phyloP scores from a whole-genome alignment of 1,284 basidiomycete species.

The Stygiomarasmius scandens region DNA sequence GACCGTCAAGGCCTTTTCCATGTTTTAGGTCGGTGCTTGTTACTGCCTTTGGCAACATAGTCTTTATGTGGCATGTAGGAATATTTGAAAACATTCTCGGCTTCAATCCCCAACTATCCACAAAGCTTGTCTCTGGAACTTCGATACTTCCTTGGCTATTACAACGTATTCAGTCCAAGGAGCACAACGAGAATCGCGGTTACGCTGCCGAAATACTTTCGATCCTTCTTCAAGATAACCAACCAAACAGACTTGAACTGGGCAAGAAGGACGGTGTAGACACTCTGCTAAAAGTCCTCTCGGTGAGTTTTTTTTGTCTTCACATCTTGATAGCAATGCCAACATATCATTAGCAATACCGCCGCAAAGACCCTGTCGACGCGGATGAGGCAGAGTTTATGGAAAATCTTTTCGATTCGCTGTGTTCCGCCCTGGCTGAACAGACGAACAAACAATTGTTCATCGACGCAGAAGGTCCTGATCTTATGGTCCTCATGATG shows the following conservation, averaged over 20 bases:
- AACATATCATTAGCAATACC: slow-evolving; percentile 69
- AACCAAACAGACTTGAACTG: slow-evolving; percentile 64
- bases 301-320: slow-evolving; percentile 55
- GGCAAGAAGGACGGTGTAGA: slow-evolving; percentile 82
- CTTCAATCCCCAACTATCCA: slow-evolving; percentile 77
- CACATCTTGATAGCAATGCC: slow-evolving; percentile 9
- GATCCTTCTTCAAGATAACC: slow-evolving; percentile 81
- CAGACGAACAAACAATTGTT: slow-evolving; percentile 81
- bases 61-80: slow-evolving; percentile 45
- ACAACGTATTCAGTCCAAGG: slow-evolving; percentile 71
- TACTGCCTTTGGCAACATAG: slow-evolving; percentile 4
- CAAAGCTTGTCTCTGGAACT: slow-evolving; percentile 73
- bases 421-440: slow-evolving; percentile 84
- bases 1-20: slow-evolving; percentile 92
- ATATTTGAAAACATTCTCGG: slow-evolving; percentile 93
- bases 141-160: slow-evolving; percentile 81
- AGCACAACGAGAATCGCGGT: slow-evolving; percentile 83
- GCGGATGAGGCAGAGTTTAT: slow-evolving; percentile 95
- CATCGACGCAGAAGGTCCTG: slow-evolving; percentile 89
- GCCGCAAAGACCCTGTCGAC: slow-evolving; percentile 79
- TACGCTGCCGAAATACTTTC: slow-evolving; percentile 90
- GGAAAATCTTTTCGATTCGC: slow-evolving; percentile 91
- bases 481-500: slow-evolving; percentile 96
- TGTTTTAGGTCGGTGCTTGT: slow-evolving; percentile 63
- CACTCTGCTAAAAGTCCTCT: slow-evolving; percentile 72